phyloP scores from a whole-genome alignment of 306 rosid genomes.

The Carpinus viminea region DNA sequence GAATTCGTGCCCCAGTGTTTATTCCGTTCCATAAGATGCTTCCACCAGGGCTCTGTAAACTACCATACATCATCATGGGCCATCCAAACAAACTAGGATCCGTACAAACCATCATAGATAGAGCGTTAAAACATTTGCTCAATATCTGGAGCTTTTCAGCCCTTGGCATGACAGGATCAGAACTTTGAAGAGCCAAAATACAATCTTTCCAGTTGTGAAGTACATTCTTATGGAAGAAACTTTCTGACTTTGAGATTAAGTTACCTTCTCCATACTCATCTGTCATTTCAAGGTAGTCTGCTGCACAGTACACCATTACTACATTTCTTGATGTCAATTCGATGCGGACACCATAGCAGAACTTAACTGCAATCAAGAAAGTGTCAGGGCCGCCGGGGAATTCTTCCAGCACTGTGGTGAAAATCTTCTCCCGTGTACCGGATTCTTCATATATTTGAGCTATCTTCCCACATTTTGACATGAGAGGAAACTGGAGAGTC shows the following conservation, averaged over 20 bases:
- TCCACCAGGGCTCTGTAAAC: slow-evolving; percentile 98
- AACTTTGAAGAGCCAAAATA: slow-evolving; percentile 84
- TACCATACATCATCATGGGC: slow-evolving; percentile 99
- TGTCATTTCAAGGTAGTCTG: slow-evolving; percentile 89
- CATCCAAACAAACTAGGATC: slow-evolving; percentile 97
- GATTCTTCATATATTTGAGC: slow-evolving; percentile 57
- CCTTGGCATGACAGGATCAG: slow-evolving; percentile 55
- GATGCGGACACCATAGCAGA: slow-evolving; percentile 70
- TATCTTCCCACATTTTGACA: slow-evolving; percentile 81
- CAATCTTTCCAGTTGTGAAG: slow-evolving; percentile 90
- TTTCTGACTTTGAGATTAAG: slow-evolving; percentile 69
- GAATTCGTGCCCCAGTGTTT: slow-evolving; percentile 88
- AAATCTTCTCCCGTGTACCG: slow-evolving; percentile 34
- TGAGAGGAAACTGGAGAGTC: slow-evolving; percentile 86
- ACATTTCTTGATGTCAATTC: slow-evolving; percentile 79
- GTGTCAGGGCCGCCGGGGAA: slow-evolving; percentile 88
- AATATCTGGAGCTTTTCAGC: slow-evolving; percentile 75
- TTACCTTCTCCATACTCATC: slow-evolving; percentile 82
- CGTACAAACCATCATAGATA: slow-evolving; percentile 90
- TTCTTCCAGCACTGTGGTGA: slow-evolving; percentile 55
- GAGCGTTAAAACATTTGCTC: slow-evolving; percentile 68
- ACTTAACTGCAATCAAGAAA: slow-evolving; percentile 68
- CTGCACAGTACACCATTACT: slow-evolving; percentile 64
- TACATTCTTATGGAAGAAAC: slow-evolving; percentile 64
- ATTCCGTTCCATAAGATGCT: slow-evolving; percentile 97